Base-by-base conservation (phyloP, 2,329 filamentous ascomycete genomes). In the Colletotrichum abscissum region DNA sequence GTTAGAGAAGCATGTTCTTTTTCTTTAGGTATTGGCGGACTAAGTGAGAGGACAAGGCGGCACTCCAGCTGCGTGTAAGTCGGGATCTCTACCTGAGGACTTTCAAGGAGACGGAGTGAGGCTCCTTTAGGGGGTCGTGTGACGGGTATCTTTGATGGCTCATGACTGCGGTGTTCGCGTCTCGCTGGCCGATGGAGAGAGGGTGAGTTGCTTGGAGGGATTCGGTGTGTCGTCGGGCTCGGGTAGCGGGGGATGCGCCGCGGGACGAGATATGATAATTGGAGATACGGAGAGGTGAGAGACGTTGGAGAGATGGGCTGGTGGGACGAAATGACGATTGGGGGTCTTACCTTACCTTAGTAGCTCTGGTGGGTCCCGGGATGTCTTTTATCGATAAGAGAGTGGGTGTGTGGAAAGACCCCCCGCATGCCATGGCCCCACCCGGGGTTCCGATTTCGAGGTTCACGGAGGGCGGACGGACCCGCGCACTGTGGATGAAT, bases 21-120 rank as follows among this genome's bases (percentile, higher is more conserved):
- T 33, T 33, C 8, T 9, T 33, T 33, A 9, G 30, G 30, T 33
- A 30, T 30, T 30, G 30, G 30, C 30, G 30, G 30, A 30, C 8
- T 30, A 1, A 30, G 30, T 30, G 30, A 3, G 30, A 22, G 26
- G 14, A 11, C n/a, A 16, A 49, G 42, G 12, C n/a, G 57, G 12
- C n/a, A 3, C 24, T 35, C 16, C 16, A 3, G 56, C 14, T 6
- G n/a, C 42, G 42, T 49, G 42, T 49, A 49, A 22, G 42, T 49
- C 19, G 19, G 42, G 42, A 22, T 49, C 42, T 30, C 28, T 64
- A 92, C 92, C 92, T 86, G 49, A 94, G 85, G 63, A 94, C 94
- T 86, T 95, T 96, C 66, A 95, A 85, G 64, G 93, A 95, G 58
- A 95, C 90, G 24, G 92, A 91, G 82, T 95, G 93, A 49, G 93